Evolutionary conservation across 495 filamentous ascomycete genomes (phyloP), one percentile per base, ranked within the genome.

Genomic region (Talaromyces stipitatus): DNA sequence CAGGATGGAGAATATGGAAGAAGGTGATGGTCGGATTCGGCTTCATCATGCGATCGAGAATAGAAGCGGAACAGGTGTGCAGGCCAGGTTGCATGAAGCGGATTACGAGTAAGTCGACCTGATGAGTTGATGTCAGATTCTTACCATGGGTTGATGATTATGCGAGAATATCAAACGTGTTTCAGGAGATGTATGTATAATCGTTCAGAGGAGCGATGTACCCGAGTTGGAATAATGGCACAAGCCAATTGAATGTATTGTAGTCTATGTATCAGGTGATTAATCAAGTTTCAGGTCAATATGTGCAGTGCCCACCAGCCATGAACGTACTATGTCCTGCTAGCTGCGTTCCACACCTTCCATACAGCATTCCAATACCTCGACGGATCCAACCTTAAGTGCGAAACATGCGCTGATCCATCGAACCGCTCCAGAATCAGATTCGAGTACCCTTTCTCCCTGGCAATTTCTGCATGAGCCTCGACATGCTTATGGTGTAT

Each of bases 1-100:
- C 29, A 56, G 54, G 29, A 66, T 71, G 18, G 62, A 71, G 52
- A 62, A 71, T 58, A 62, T 73, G 11, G 62, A 57, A 63, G 48
- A 54, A 66, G 54, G 57, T 60, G 8, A 51, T 60, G 68, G 14
- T 61, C 56, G 27, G 50, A 58, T 28, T 51, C 67, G 56, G 64
- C 60, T 50, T 58, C 69, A 66, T 18, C 55, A 57, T 36, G 47
- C 47, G 41, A 50, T 50, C 38, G 55, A 51, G 18, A 57, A 55
- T 28, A 55, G 54, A 26, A 55, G 54, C 5, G 54, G 54, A 24
- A 55, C 54, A 10, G 54, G 54, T 20, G 54, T 57, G 20, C 55
- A 51, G 18, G 47, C 51, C 1, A 33, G 55, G 41, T 26, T 57
- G 16, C 47, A 57, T 11, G 54, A 55, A 8, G 54, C 54, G 10